These are phyloP conservation scores for Yamadazyma conglobata DNA, from an alignment of 1,139 yeast species.

Conservation along the genomic window DNA sequence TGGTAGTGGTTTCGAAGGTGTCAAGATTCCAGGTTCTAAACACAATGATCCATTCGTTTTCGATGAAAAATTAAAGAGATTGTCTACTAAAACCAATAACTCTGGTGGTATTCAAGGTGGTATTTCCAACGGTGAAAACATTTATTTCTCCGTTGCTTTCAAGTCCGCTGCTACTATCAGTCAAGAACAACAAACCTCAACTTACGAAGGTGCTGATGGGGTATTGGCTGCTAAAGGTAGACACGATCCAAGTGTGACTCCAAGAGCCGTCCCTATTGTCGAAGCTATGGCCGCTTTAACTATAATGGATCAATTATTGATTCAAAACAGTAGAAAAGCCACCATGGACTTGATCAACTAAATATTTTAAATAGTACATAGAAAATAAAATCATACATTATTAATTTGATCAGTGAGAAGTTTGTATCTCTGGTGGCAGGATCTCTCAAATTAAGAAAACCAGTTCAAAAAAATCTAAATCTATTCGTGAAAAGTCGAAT, in stretches of 20 bases:
- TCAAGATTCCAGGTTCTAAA: constrained; percentile 83
- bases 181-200: constrained; percentile 83
- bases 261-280: constrained; percentile 97
- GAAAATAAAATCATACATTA: too few species aligned
- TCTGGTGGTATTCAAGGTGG: constrained; percentile 99
- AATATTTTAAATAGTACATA: too few species aligned
- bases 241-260: constrained; percentile 98
- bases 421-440: too few species aligned
- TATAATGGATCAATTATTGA: constrained; percentile 76
- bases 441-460: too few species aligned
- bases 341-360: constrained; percentile 16
- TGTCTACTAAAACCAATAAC: constrained; percentile 85
- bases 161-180: constrained; percentile 97
- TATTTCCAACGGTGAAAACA: constrained; percentile 91
- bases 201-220: constrained; percentile 85
- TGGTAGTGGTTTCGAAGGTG: constrained; percentile 93
- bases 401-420: too few species aligned
- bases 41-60: constrained; percentile 85
- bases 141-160: constrained; percentile 92
- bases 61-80: constrained; percentile 50
- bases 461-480: too few species aligned
- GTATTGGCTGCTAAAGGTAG: constrained; percentile 93
- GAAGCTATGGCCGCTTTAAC: constrained; percentile 98
- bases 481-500: too few species aligned
- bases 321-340: constrained; percentile 79